Conservation (phyloP, 73 alveolate species). For the Blepharisma stoltei region DNA sequence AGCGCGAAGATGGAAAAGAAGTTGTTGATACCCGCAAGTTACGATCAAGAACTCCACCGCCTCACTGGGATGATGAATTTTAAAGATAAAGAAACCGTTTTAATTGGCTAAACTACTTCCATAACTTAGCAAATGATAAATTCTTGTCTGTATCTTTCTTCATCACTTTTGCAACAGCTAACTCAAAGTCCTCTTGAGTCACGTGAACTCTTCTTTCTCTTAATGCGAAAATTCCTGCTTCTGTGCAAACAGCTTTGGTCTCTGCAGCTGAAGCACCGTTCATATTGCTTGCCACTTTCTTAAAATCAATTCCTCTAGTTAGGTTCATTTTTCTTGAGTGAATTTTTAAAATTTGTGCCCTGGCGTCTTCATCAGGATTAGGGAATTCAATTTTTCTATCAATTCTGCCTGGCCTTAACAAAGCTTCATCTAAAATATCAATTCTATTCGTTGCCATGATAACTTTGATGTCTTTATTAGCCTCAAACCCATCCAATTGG, state of each 20-base stretch:
- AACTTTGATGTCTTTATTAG: constrained; percentile 78
- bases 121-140: constrained; percentile 83
- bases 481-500: constrained; percentile 98
- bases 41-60: not conserved
- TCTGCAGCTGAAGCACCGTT: constrained; percentile 99
- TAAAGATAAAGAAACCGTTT: constrained; percentile 21
- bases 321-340: constrained; percentile 97
- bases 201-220: constrained; percentile 99
- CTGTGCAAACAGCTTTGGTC: constrained; percentile 94
- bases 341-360: constrained; percentile 95
- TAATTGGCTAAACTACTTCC: constrained; percentile 50
- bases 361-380: constrained; percentile 94
- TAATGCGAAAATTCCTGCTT: constrained; percentile 99
- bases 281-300: constrained; percentile 92
- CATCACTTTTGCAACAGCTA: constrained; percentile 99
- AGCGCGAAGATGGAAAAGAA: not conserved
- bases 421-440: constrained; percentile 99
- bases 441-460: constrained; percentile 97
- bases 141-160: constrained; percentile 98
- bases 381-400: constrained; percentile 99
- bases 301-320: constrained; percentile 93
- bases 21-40: not conserved
- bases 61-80: constrained; percentile 29
- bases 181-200: constrained; percentile 99
- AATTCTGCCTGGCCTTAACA: constrained; percentile 99